Evolutionary conservation across 768 basidiomycete genomes (phyloP), one percentile per base, ranked within the genome.

Genomic region (Tulasnella calospora): DNA sequence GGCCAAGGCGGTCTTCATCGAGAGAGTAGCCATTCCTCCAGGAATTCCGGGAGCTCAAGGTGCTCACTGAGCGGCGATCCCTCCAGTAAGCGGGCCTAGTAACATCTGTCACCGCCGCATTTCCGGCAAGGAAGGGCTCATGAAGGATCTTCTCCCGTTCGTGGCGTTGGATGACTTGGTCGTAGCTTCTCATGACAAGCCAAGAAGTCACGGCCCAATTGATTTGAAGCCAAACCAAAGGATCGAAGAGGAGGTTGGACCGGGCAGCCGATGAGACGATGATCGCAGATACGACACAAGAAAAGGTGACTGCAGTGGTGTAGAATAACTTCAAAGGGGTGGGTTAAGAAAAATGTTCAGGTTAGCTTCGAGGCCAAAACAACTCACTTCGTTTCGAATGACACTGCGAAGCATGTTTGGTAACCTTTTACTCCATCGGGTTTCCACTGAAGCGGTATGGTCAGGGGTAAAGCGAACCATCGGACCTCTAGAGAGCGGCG

Each of bases 351-450:
- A 47, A 47, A 17, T 7, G 41, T 73, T 23, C n/a, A 23, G 35
- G 33, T 35, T 36, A 44, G 3, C 21, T 30, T 69, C 23, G 15
- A n/a, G 5, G 21, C 0, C 46, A 35, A 73, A 19, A 9, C 5
- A 36, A 81, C 86, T n/a, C 81, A 90, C 90, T 87, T 92, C 91
- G 82, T 92, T 88, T 80, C 86, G 88, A 84, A 92, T 87, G 41
- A 89, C 89, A 81, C 87, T 82, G 38, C 85, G 87, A 79, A 91
- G 89, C 36, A 89, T 40, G 77, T 73, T 72, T 33, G 44, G 71
- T 27, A 47, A 17, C 40, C 71, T 27, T 40, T 46, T 78, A 7
- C 44, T 55, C 51, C 76, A 78, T 23, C 33, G 33, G 9, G 46
- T 76, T 33, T 69, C 46, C 30, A 74, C 10, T 12, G 73, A 40